Evolutionary conservation across 768 basidiomycete species (phyloP).

Genomic region (Coprinellus aureogranulatus): DNA sequence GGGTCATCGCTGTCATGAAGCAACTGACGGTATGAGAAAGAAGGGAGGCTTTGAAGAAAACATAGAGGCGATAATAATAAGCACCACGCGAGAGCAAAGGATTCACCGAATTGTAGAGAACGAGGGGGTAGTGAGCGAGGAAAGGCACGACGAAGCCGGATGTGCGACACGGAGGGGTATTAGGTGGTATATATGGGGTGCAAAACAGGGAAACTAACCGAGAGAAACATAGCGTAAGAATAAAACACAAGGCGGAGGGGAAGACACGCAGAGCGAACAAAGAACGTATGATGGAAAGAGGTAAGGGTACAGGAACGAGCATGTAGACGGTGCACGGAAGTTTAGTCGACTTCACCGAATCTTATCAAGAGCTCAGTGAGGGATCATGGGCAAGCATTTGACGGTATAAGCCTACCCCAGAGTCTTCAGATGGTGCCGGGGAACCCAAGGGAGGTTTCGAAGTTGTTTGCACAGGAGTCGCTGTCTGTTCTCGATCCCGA

Average conservation of each 20-base stretch:
- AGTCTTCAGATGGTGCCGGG: slow-evolving; percentile 78
- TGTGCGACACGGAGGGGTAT: slow-evolving; percentile 14
- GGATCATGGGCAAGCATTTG: slow-evolving; percentile 78
- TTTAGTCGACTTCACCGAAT: slow-evolving; percentile 17
- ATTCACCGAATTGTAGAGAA: too few species aligned
- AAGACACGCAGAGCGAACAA: slow-evolving; percentile 12
- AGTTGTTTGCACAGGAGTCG: slow-evolving; percentile 16
- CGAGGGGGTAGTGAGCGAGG: too few species aligned
- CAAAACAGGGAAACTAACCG: not conserved
- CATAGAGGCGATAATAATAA: too few species aligned
- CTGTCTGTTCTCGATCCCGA: too few species aligned
- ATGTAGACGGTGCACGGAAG: slow-evolving; percentile 1
- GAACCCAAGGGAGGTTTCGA: slow-evolving; percentile 48
- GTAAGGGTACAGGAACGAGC: slow-evolving; percentile 15
- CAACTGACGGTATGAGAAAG: too few species aligned
- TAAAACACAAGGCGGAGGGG: slow-evolving; percentile 23
- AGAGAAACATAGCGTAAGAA: slow-evolving; percentile 4
- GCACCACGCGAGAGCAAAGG: not conserved
- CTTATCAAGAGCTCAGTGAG: slow-evolving; percentile 44
- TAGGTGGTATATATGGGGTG: slow-evolving; percentile 15
- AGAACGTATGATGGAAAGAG: slow-evolving; percentile 15
- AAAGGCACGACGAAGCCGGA: too few species aligned
- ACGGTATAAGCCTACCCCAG: slow-evolving; percentile 80
- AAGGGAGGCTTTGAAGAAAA: too few species aligned
- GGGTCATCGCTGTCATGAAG: slow-evolving; percentile 4